Evolutionary conservation across 345 rosid genomes (phyloP), one percentile per base, ranked within the genome.

Genomic region (Odontarrhena argentea): DNA sequence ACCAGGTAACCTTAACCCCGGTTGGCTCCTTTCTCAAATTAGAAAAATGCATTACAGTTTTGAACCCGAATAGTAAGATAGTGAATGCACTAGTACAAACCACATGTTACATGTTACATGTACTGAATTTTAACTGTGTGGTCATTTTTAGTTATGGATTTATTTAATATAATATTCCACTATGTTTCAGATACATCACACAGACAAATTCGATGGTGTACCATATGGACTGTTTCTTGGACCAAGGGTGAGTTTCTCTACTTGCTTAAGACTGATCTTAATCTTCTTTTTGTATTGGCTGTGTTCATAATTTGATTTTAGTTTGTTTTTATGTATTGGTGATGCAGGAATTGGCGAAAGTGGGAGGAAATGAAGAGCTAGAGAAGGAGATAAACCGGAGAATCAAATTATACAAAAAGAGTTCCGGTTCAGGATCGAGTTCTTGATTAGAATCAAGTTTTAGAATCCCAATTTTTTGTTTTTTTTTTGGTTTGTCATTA

Each of bases 201-300:
- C 96, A 11, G 92, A 87, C 24, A 93, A 88, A 69, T 90, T 93
- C 77, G 51, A 67, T 3, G 99, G 99, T 32, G 89, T 90, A 4
- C 99, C 99, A 26, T 93, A 90, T 52, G 99, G 99, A 38, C 75
- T 93, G 76, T 93, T 93, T 65, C 79, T 93, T 18, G 99, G 97
- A 52, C 97, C 96, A 3, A 85, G 79, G 89, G 98, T 82, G 13
- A 41, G 73, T n/a, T 68, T 32, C 35, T 44, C 1, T 8, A 22
- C 30, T 25, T 13, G 6, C 25, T 42, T 36, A 3, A 1, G 12
- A 37, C 5, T 3, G 32, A 2, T 42, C 7, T 56, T 7, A 0
- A 3, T 57, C 11, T 34, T n/a, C 2, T 30, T 45, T 4, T 2
- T 18, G 7, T 26, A 25, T 37, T 56, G 13, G 6, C 1, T 4